Evolutionary conservation across 1,284 basidiomycete species (phyloP), one percentile per base, ranked within the genome.

Genomic region (Leccinum pseudoinsigne): DNA sequence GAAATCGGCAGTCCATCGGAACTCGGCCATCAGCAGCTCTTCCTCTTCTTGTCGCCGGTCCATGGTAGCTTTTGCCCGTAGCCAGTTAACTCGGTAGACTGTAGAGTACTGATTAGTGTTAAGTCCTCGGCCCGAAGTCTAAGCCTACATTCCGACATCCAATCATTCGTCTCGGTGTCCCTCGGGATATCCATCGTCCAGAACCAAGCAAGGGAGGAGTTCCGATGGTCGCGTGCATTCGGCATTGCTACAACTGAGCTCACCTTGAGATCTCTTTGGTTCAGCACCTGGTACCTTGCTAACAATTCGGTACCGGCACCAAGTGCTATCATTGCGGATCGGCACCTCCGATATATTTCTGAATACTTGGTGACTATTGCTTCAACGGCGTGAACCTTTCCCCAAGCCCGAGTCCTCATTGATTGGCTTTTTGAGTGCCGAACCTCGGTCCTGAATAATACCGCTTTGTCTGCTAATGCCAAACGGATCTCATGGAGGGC

Each of bases 21-120:
- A 45, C 21, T 61, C 11, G 2, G 42, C 34, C 10, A 16, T 14
- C 10, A 61, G n/a, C 2, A 61, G n/a, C 5, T 40, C 34, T 1
- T 21, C 14, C 10, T 61, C 60, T 21, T 61, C 60, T 11, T 7
- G 9, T 47, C 47, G 40, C 8, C 9, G 11, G n/a, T 61, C 23
- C 12, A 26, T 38, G 1, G 3, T 38, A 1, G 47, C 26, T 18
- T 61, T 61, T 2, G 47, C 58, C 2, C 6, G n/a, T 2, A 61
- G 21, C 60, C 60, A 61, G 31, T 61, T n/a, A 1, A 61, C 47
- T 4, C 9, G 5, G n/a, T 61, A 61, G 6, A 61, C 60, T 60
- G 3, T 9, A 2, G 1, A 5, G 16, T 36, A 2, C 7, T 7
- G 1, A 4, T 28, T 16, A 5, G 53, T 28, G 12, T 2, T 26